Evolutionary conservation across 2,329 filamentous ascomycete species (phyloP), one percentile per base, ranked within the genome.

Genomic region (Pezizomycotina sp.): DNA sequence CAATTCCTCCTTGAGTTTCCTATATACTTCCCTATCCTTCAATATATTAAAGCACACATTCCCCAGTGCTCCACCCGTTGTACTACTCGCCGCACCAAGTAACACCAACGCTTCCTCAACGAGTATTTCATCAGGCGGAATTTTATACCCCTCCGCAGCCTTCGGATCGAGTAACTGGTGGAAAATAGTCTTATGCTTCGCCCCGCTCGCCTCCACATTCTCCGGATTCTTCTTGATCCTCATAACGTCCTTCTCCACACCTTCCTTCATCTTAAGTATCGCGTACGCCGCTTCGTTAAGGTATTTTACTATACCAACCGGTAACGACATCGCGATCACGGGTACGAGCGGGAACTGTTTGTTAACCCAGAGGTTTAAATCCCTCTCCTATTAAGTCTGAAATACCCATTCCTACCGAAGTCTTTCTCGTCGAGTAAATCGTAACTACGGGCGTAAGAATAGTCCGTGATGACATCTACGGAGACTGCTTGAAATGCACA

Each of bases 101-200:
- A 36, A 38, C 4, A 38, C 25, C 20, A 43, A 6, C 5, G 41
- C 41, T 20, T 43, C 41, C n/a, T 33, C 27, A 4, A 13, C 27
- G 6, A 43, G 18, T n/a, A n/a, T n/a, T n/a, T n/a, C n/a, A n/a
- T n/a, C n/a, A n/a, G n/a, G n/a, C n/a, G n/a, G n/a, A n/a, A n/a
- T n/a, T n/a, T n/a, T 23, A 25, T 47, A 38, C 8, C 43, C 46
- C 9, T 31, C 33, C 3, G 29, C 10, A 5, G 33, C 29, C n/a
- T 39, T 27, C 6, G 47, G 45, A 30, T 47, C 43, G 2, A 56
- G 43, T 2, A 56, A 43, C 6, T 51, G 42, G 23, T 48, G 47
- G 36, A 56, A 55, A 9, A 56, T 54, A 6, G 51, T 53, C 9
- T 42, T 39, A n/a, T 46, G 34, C 10, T 34, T 20, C 16, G 38